A percentile compares a stretch with the other conserved stretches of the same genome.
Evolutionary conservation across 352 stramenopile genomes (phyloP).

Genomic region (Globisporangium viniferum): DNA sequence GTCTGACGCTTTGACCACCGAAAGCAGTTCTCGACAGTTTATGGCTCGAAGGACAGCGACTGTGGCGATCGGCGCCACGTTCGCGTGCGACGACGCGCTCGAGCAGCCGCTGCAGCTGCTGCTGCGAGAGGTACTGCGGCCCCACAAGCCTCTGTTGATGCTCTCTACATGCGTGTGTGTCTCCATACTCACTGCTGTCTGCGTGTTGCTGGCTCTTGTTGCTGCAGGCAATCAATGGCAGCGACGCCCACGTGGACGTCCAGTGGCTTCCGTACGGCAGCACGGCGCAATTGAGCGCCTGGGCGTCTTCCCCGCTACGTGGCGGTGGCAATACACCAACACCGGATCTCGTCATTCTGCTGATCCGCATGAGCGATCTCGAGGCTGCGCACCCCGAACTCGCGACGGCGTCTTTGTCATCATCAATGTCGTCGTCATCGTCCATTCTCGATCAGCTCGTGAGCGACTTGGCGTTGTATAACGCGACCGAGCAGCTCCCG

Average conservation of each 20-base stretch:
- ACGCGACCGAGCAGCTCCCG: conserved; percentile 13
- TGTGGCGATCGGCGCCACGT: conserved; percentile 51
- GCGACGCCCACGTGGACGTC: conserved; percentile 24
- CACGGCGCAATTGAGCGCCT: conserved; percentile 31
- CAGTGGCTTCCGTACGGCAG: conserved; percentile 63
- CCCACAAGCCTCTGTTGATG: not conserved
- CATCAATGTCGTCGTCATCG: not conserved
- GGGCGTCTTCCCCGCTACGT: conserved; percentile 8
- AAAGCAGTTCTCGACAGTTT: not conserved
- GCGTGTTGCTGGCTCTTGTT: not conserved
- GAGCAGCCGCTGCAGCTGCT: conserved; percentile 50
- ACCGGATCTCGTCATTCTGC: conserved; percentile 47
- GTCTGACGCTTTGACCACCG: not conserved
- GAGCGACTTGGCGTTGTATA: conserved; percentile 25
- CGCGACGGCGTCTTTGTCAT: not conserved
- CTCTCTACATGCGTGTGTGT: not conserved
- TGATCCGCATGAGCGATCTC: conserved; percentile 61
- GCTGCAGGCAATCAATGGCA: conserved; percentile 26
- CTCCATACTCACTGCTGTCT: not conserved
- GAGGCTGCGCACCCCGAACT: conserved; percentile 56
- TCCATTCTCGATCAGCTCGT: conserved; percentile 21
- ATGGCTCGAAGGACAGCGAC: not conserved
- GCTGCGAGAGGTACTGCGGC: conserved; percentile 34
- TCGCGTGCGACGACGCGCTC: conserved; percentile 56
- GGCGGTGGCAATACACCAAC: not conserved